A percentile compares a stretch with the other conserved stretches of the same genome.
Conservation (phyloP, 2,329 filamentous ascomycete genomes). For the Trichophyton schoenleinii region DNA sequence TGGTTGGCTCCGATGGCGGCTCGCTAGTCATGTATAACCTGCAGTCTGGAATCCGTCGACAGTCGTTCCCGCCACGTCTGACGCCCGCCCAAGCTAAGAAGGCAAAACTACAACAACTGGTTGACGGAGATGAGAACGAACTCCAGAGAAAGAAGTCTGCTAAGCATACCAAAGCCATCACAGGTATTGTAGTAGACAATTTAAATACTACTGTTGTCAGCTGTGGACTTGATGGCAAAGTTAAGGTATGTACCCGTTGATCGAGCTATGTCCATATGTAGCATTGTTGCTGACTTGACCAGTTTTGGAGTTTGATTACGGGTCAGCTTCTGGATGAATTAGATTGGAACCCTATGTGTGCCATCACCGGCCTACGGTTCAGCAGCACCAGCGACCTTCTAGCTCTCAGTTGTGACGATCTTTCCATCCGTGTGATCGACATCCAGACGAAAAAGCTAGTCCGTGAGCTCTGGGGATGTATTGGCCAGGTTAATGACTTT, state of each 20-base stretch:
- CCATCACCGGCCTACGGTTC: constrained; percentile 65
- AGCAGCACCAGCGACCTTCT: constrained; percentile 74
- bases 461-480: constrained; percentile 79
- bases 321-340: constrained; percentile 69
- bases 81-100: constrained; percentile 68
- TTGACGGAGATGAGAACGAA: constrained; percentile 23
- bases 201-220: constrained; percentile 78
- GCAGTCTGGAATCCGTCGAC: constrained; percentile 79
- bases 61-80: constrained; percentile 69
- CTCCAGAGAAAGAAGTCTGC: constrained; percentile 46
- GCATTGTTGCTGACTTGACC: constrained; percentile 3
- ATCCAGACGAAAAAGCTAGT: constrained; percentile 82
- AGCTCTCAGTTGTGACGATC: constrained; percentile 78
- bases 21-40: constrained; percentile 92
- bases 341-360: constrained; percentile 66
- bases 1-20: constrained; percentile 73
- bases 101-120: constrained; percentile 53
- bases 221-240: constrained; percentile 75
- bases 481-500: constrained; percentile 62
- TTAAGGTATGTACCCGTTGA: constrained; percentile 47
- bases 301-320: constrained; percentile 90
- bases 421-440: constrained; percentile 78
- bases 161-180: constrained; percentile 70
- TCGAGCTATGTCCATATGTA: not conserved
- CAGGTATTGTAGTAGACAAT: constrained; percentile 77